phyloP scores from a whole-genome alignment of 805 yeast species.

The Hanseniaspora nectarophila region DNA sequence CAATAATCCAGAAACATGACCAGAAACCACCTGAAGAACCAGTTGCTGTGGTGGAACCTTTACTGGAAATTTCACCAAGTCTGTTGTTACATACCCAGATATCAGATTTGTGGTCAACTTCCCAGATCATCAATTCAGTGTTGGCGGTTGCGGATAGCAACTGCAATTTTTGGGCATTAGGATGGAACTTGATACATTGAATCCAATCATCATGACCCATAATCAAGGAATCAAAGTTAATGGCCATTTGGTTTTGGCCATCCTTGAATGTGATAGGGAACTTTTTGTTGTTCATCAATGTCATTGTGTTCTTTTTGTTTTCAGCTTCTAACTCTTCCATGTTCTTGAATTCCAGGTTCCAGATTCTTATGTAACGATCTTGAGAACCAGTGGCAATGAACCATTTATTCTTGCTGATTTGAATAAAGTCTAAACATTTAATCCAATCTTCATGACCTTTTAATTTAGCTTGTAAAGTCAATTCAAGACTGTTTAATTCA shows the following conservation, averaged over 20 bases:
- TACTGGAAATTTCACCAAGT: slow-evolving; percentile 82
- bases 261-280: slow-evolving; percentile 38
- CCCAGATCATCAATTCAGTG: slow-evolving; percentile 88
- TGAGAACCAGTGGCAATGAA: slow-evolving; percentile 83
- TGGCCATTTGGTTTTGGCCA: slow-evolving; percentile 35
- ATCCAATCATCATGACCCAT: slow-evolving; percentile 99
- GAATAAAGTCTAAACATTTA: slow-evolving; percentile 53
- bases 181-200: slow-evolving; percentile 69
- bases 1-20: slow-evolving; percentile 57
- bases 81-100: slow-evolving; percentile 77
- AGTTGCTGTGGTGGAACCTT: slow-evolving; percentile 97
- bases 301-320: slow-evolving; percentile 29
- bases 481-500: slow-evolving; percentile 16
- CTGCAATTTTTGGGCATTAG: slow-evolving; percentile 32
- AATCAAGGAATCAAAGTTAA: slow-evolving; percentile 80
- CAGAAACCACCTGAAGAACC: slow-evolving; percentile 78
- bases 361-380: slow-evolving; percentile 79
- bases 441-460: slow-evolving; percentile 98
- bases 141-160: slow-evolving; percentile 84
- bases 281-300: slow-evolving; percentile 57
- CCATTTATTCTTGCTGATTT: slow-evolving; percentile 38
- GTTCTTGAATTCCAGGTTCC: slow-evolving; percentile 60
- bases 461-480: slow-evolving; percentile 37
- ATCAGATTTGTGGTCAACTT: slow-evolving; percentile 73
- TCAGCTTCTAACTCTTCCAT: slow-evolving; percentile 37